phyloP scores from a whole-genome alignment of 2,329 filamentous ascomycete genomes.

The Sclerotiophoma versabilis region DNA sequence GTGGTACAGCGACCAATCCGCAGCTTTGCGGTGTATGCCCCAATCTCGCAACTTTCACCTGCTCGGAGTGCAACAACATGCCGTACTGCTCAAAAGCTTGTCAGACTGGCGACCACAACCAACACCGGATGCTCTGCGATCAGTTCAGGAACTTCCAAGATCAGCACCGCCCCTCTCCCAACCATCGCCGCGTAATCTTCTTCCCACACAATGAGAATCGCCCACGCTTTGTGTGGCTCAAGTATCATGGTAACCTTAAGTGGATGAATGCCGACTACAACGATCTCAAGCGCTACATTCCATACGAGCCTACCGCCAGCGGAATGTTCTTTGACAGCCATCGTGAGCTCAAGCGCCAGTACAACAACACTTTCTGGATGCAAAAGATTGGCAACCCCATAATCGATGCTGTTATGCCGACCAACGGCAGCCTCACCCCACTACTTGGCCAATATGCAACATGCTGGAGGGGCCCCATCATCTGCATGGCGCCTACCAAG shows the following conservation, averaged over 20 bases:
- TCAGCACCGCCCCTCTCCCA: background rate
- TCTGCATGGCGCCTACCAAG: background rate
- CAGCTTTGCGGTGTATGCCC: background rate
- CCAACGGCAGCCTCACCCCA: background rate
- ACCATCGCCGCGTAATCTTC: slow-evolving; percentile 4
- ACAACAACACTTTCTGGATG: background rate
- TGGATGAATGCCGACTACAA: background rate
- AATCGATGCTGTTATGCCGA: too few relatives aligned
- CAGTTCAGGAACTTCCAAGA: slow-evolving; percentile 8
- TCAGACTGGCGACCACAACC: slow-evolving; percentile 19
- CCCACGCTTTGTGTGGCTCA: slow-evolving; percentile 9
- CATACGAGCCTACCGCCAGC: too few relatives aligned
- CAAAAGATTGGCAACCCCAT: too few relatives aligned
- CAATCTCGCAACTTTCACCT: background rate
- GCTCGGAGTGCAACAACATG: slow-evolving; percentile 16
- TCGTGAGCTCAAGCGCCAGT: background rate
- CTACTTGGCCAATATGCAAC: background rate
- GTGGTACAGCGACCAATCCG: slow-evolving; percentile 1
- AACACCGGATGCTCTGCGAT: slow-evolving; percentile 25
- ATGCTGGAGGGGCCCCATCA: background rate
- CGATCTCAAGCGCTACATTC: background rate
- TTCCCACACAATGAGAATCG: background rate
- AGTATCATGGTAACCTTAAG: background rate
- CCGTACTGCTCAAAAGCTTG: slow-evolving; percentile 26
- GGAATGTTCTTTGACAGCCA: background rate